Evolutionary conservation across 2,329 filamentous ascomycete genomes (phyloP), one percentile per base, ranked within the genome.

Genomic region (Pestalotiopsis sp.): DNA sequence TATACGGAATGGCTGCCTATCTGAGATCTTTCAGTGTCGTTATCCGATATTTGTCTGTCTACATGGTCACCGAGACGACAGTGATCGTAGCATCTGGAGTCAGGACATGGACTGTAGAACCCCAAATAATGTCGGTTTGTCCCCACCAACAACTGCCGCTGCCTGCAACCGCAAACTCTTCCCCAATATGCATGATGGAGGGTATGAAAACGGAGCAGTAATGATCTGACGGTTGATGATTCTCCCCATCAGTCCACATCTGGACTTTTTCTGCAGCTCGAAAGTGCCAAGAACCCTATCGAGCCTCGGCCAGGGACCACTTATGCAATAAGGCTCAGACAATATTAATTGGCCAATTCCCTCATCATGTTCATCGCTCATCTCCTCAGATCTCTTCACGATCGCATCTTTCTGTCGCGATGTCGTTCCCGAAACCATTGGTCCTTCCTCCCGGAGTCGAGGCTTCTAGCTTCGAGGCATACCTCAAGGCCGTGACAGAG

Each of bases 401-500:
- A 52, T 52, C n/a, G 17, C 13, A 52, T n/a, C 2, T 52, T n/a
- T n/a, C 17, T 52, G 5, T 27, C 17, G 12, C 12, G 20, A 66
- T 66, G 64, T 12, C 64, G 31, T 57, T 58, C 13, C 23, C 20
- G 17, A 25, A 31, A 4, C 64, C 64, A 20, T 45, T 66, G 14
- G 52, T 57, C 36, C 49, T 66, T 6, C 64, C 64, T 14, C 49
- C 64, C 11, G 64, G 64, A 3, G 9, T 66, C 5, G 64, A 66
- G 14, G 64, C 64, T 20, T 20, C 64, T 1, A 25, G 36, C 9
- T 66, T 66, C 17, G 64, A 66, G 49, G 27, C n/a, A 1, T 66
- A 66, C 31, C 45, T 66, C 11, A 25, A 66, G 52, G n/a, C n/a
- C 23, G 64, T 58, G 13, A 66, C 64, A 9, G 64, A 58, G 25